Percentiles rank a stretch among this genome's conserved stretches.
Evolutionary conservation across 257 asterid genomes (phyloP).

Genomic region (Leptodermis oblonga): DNA sequence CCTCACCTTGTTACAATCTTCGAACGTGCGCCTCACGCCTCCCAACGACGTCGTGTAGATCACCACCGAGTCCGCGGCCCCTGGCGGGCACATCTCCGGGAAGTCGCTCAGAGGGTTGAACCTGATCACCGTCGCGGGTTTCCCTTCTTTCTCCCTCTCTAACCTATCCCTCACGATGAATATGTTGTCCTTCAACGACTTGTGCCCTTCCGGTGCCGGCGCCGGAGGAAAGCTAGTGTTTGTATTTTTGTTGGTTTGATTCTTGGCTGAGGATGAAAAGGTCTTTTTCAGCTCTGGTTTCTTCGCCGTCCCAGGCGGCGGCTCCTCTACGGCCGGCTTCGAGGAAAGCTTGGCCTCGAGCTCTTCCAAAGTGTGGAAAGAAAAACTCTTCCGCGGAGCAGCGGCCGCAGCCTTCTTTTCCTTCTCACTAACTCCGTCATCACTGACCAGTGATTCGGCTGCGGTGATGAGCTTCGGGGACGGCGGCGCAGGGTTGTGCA

Average conservation of each 20-base stretch:
- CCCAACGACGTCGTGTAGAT: conserved; percentile 88
- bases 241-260: neutral
- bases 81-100: conserved; percentile 72
- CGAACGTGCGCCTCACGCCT: conserved; percentile 82
- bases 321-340: conserved; percentile 11
- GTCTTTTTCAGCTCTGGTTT: conserved; percentile 16
- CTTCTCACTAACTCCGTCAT: conserved; percentile 10
- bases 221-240: neutral
- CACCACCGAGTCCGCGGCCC: conserved; percentile 65
- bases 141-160: conserved; percentile 68
- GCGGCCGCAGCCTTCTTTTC: neutral
- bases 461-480: conserved; percentile 5
- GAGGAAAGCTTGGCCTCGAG: conserved; percentile 48
- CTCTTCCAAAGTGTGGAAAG: conserved; percentile 85
- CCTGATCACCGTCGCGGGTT: conserved; percentile 32
- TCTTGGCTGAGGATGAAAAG: conserved; percentile 9
- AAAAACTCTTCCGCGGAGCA: conserved; percentile 40
- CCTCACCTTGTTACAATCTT: conserved; percentile 65
- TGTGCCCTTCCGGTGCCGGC: conserved; percentile 20
- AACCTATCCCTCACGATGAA: conserved; percentile 60
- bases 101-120: conserved; percentile 63
- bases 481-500: conserved; percentile 26
- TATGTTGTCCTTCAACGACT: conserved; percentile 66
- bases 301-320: neutral
- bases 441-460: conserved; percentile 16